phyloP scores from a whole-genome alignment of 148 eudicot species.

The Camellia lanceoleosa region DNA sequence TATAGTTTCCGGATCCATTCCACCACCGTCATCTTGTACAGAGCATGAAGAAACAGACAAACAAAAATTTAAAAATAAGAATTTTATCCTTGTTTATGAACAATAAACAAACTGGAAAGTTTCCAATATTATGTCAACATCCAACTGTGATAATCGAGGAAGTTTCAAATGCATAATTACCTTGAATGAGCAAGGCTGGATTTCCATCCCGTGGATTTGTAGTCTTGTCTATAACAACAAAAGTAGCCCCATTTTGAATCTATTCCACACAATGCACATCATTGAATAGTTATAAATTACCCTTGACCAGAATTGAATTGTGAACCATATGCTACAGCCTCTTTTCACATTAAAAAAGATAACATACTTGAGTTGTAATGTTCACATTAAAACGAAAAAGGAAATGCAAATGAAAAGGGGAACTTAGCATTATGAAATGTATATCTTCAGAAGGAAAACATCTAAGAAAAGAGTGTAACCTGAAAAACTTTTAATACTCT shows the following conservation, averaged over 20 bases:
- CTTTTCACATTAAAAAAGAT: neutral
- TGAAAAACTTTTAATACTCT: neutral
- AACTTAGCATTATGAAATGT: neutral
- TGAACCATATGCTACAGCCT: neutral
- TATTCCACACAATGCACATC: conserved; percentile 16
- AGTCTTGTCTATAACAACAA: conserved; percentile 54
- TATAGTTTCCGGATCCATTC: conserved; percentile 61
- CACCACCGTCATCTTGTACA: conserved; percentile 61
- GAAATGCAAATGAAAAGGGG: neutral
- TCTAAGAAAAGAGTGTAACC: neutral
- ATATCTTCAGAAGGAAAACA: conserved; percentile 3
- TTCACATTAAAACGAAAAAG: neutral
- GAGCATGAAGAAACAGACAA: conserved; percentile 19
- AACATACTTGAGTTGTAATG: neutral
- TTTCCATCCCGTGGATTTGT: conserved; percentile 59
- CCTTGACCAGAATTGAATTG: neutral
- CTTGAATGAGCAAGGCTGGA: conserved; percentile 57
- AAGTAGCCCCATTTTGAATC: conserved; percentile 70
- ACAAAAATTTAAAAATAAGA: neutral
- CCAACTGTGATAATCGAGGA: neutral
- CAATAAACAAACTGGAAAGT: neutral
- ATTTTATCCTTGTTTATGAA: neutral
- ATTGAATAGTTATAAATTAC: neutral
- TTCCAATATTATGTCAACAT: neutral
- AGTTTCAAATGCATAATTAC: conserved; percentile 24